A percentile compares a stretch with the other conserved stretches of the same genome.
Conservation (phyloP, 768 basidiomycete genomes). For the Leccinum subtestaceum region DNA sequence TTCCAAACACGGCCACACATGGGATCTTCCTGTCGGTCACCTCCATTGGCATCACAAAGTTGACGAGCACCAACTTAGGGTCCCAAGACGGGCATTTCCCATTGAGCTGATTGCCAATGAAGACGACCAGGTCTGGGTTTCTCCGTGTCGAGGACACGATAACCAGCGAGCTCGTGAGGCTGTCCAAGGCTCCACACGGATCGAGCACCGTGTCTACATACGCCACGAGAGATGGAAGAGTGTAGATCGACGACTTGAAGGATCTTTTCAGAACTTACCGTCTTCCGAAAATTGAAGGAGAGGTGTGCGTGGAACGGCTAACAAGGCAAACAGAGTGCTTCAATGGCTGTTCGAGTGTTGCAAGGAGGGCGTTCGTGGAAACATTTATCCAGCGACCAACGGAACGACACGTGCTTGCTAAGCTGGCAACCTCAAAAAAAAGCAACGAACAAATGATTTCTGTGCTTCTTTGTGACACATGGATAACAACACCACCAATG, state of each 20-base stretch:
- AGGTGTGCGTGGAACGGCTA: slow-evolving; percentile 68
- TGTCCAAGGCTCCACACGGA: slow-evolving; percentile 65
- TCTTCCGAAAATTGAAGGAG: slow-evolving; percentile 79
- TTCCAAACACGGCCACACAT: slow-evolving; percentile 93
- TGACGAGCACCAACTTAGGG: slow-evolving; percentile 80
- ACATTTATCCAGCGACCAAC: too few relatives aligned
- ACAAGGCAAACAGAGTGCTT: neutral
- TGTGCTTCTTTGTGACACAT: too few relatives aligned
- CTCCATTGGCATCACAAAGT: slow-evolving; percentile 62
- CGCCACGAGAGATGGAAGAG: slow-evolving; percentile 77
- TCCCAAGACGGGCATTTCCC: slow-evolving; percentile 91
- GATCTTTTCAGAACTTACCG: slow-evolving; percentile 76
- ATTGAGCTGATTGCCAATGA: slow-evolving; percentile 91
- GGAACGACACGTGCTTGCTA: too few relatives aligned
- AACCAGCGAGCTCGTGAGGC: slow-evolving; percentile 75
- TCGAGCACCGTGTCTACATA: slow-evolving; percentile 66
- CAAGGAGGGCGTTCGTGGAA: too few relatives aligned
- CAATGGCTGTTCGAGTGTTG: neutral
- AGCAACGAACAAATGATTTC: too few relatives aligned
- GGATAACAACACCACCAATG: too few relatives aligned
- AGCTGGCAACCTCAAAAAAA: too few relatives aligned
- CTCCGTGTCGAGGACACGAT: slow-evolving; percentile 68
- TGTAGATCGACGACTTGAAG: slow-evolving; percentile 93
- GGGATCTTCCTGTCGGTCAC: slow-evolving; percentile 76
- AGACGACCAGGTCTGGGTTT: slow-evolving; percentile 87